Evolutionary conservation across 78 protist genomes (phyloP).

Genomic region (Dictyostelium brefeldianum): DNA sequence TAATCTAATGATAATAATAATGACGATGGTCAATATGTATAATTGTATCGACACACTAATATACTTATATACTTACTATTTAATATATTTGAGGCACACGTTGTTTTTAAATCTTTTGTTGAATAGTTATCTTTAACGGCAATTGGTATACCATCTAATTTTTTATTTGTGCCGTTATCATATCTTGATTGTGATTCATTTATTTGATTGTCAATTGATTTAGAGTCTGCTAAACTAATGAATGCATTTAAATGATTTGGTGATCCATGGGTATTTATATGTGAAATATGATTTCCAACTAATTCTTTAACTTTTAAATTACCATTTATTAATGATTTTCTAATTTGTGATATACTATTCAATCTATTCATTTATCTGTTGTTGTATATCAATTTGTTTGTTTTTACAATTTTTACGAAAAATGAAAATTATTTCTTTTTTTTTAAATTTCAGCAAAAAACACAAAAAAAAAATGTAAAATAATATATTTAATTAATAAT

Average conservation of each 20-base stretch:
- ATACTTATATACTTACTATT: background rate
- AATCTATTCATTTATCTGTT: background rate
- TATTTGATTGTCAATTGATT: background rate
- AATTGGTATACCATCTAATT: slow-evolving; percentile 89
- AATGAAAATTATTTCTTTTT: background rate
- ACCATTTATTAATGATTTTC: background rate
- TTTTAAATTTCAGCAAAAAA: background rate
- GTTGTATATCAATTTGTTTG: no score
- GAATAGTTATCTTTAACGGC: slow-evolving; percentile 91
- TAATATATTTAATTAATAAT: no score
- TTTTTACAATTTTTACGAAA: no score
- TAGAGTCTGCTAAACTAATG: background rate
- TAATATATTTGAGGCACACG: slow-evolving; percentile 87
- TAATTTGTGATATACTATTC: background rate
- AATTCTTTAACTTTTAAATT: slow-evolving; percentile 7
- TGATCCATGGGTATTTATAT: background rate
- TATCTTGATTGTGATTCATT: background rate
- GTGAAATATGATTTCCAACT: background rate
- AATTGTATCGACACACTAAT: background rate
- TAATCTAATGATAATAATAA: slow-evolving; percentile 61
- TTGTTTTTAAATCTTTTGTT: slow-evolving; percentile 63
- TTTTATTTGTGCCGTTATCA: background rate
- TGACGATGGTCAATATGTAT: background rate
- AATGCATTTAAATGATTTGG: slow-evolving; percentile 8
- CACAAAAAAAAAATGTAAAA: no score